phyloP scores from a whole-genome alignment of 1,284 basidiomycete genomes.

The Pholiota adiposa region DNA sequence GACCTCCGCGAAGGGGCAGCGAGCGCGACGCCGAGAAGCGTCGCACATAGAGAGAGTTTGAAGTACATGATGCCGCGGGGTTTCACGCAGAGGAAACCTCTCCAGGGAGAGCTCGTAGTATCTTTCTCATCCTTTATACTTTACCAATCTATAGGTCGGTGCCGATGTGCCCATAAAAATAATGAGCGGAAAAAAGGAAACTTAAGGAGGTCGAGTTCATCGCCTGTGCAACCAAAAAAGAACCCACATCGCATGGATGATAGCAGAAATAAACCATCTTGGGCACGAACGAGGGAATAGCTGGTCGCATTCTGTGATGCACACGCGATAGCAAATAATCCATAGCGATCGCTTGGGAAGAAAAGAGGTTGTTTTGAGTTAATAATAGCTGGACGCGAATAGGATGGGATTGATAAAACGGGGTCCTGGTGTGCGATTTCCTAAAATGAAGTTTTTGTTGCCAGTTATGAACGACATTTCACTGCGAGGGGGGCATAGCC shows the following conservation, averaged over 20 bases:
- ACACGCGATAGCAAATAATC: slow-evolving; percentile 12
- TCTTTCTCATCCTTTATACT: slow-evolving; percentile 15
- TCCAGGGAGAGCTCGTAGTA: not conserved
- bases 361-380: not conserved
- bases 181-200: slow-evolving; percentile 7
- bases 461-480: not conserved
- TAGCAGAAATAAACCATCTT: slow-evolving; percentile 12
- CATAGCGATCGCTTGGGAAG: slow-evolving; percentile 15
- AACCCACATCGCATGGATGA: slow-evolving; percentile 17
- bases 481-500: not conserved
- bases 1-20: slow-evolving; percentile 26
- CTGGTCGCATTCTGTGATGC: slow-evolving; percentile 5
- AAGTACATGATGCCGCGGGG: slow-evolving; percentile 17
- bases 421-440: not conserved
- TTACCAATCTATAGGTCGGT: not conserved
- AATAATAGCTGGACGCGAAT: slow-evolving; percentile 6
- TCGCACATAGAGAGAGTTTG: slow-evolving; percentile 15
- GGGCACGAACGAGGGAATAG: slow-evolving; percentile 16
- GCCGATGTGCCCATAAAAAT: not conserved
- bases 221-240: slow-evolving; percentile 7
- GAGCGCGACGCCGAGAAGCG: slow-evolving; percentile 17
- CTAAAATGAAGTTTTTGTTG: not conserved
- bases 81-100: slow-evolving; percentile 6
- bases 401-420: not conserved
- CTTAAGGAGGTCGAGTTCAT: not conserved